phyloP scores from a whole-genome alignment of 1,284 basidiomycete genomes.

The Cutaneotrichosporon sp. region DNA sequence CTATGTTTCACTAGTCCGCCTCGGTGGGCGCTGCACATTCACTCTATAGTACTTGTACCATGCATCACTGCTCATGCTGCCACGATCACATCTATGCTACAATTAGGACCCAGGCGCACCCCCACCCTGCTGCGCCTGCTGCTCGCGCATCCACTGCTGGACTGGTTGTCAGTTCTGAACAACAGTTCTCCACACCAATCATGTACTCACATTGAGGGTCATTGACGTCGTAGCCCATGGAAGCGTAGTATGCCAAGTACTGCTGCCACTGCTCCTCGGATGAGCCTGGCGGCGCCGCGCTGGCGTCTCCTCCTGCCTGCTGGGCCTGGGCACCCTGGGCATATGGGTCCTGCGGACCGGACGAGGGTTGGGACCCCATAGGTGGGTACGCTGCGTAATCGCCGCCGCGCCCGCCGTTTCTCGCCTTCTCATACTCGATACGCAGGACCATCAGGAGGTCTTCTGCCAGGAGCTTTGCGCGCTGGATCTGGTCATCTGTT shows the following conservation, averaged over 20 bases:
- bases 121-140: conserved; percentile 5
- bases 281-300: conserved; percentile 32
- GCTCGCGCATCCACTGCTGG: conserved; percentile 5
- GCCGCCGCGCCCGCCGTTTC: conserved; percentile 47
- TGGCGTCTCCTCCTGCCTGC: conserved; percentile 45
- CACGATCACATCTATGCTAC: background rate
- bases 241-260: conserved; percentile 56
- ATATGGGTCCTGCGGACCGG: conserved; percentile 11
- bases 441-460: conserved; percentile 82
- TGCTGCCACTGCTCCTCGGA: conserved; percentile 47
- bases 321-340: conserved; percentile 51
- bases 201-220: conserved; percentile 47
- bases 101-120: background rate
- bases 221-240: conserved; percentile 84
- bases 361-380: too few species aligned
- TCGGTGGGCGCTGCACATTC: conserved; percentile 18
- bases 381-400: conserved; percentile 59
- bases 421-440: conserved; percentile 76
- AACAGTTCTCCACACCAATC: too few species aligned
- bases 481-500: conserved; percentile 76
- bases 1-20: background rate
- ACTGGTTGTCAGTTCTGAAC: conserved; percentile 3
- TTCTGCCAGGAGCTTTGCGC: conserved; percentile 81
- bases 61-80: background rate
- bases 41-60: background rate